Base-by-base conservation (phyloP, 2,329 filamentous ascomycete species). In the Aureobasidium zeae region DNA sequence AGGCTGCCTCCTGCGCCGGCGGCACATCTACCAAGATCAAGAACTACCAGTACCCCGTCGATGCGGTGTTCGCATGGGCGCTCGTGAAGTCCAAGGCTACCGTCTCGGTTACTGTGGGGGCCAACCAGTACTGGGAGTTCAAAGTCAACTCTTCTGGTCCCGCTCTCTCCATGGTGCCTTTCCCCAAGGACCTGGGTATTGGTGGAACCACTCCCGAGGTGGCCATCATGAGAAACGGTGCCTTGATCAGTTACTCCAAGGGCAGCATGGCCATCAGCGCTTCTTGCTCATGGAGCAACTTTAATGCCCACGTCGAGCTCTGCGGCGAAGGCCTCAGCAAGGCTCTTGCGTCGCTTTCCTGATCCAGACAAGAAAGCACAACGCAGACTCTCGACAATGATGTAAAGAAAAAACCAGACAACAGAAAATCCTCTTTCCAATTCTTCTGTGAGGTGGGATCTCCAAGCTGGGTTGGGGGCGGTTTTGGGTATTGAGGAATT, bases 1-100 rank as follows among this genome's bases (percentile, higher is more conserved):
- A 63, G 48, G 51, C 48, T 4, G 56, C 57, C 10, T 29, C 53
- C 36, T 63, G 61, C 46, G 45, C 48, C 16, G 56, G 54, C 13
- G 59, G 61, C 38, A 52, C 56, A 3, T 53, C 54, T 2, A 52
- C 48, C 15, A 51, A 46, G 35, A 56, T 63, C 39, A 55, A 56
- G 45, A 64, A 64, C 53, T 49, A 52, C 33, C 45, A 55, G 2
- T 57, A 53, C 32, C 55, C 58, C 6, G 51, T 52, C 26, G 61
- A 64, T 35, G 58, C 60, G 11, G 58, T 64, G 46, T 63, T 64
- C 47, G 58, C 59, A 3, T 63, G 60, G 59, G 61, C 60, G 7
- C 50, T 61, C 5, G 58, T 63, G 36, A 54, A 51, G 21, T 46
- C 56, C 12, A 41, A 52, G 8, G 52, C 58, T 12, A 60, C 53